Conservation (phyloP, 2,329 filamentous ascomycete genomes). For the Coleophoma crateriformis region DNA sequence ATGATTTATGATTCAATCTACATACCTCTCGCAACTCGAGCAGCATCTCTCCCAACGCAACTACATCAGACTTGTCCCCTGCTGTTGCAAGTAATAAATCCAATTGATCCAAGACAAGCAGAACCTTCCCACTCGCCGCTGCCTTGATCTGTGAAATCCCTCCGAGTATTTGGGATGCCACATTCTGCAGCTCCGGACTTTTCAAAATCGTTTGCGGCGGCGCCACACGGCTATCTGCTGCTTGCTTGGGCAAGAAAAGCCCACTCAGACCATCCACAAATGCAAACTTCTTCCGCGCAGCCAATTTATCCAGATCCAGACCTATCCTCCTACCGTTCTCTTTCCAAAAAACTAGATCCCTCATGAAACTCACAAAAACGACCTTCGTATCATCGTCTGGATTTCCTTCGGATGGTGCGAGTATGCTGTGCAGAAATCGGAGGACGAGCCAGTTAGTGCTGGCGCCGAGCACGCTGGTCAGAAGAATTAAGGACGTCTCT, state of each 20-base stretch:
- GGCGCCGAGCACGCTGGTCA: slow-evolving; percentile 63
- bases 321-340: slow-evolving; percentile 65
- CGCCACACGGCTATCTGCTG: neutral
- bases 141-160: slow-evolving; percentile 11
- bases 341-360: slow-evolving; percentile 74
- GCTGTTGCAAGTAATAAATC: slow-evolving; percentile 60
- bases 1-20: slow-evolving; percentile 8
- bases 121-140: slow-evolving; percentile 28
- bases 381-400: slow-evolving; percentile 41
- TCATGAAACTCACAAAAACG: slow-evolving; percentile 77
- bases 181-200: slow-evolving; percentile 8
- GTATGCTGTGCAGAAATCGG: slow-evolving; percentile 38
- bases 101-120: slow-evolving; percentile 62
- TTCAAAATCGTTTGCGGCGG: slow-evolving; percentile 8
- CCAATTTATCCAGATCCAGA: slow-evolving; percentile 61
- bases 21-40: slow-evolving; percentile 58
- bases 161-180: slow-evolving; percentile 14
- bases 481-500: slow-evolving; percentile 54
- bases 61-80: slow-evolving; percentile 36
- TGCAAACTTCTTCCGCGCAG: slow-evolving; percentile 52
- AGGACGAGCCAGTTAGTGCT: slow-evolving; percentile 61
- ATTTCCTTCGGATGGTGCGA: slow-evolving; percentile 16
- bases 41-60: slow-evolving; percentile 49
- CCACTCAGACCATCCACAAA: slow-evolving; percentile 63
- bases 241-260: slow-evolving; percentile 15